A percentile compares a stretch with the other conserved stretches of the same genome.
Evolutionary conservation across 805 yeast genomes (phyloP).

Genomic region (Cyberlindnera sargentensis): DNA sequence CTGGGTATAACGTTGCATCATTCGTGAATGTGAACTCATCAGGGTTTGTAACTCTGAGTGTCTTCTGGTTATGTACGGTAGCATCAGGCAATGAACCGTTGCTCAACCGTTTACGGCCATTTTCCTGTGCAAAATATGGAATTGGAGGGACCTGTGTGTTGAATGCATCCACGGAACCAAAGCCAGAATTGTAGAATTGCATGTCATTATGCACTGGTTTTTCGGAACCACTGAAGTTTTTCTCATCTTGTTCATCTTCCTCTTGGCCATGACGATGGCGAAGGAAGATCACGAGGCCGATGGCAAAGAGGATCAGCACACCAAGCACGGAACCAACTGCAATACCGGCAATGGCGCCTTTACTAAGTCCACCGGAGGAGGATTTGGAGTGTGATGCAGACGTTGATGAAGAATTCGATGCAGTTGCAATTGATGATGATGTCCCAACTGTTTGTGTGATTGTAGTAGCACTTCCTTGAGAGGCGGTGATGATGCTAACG

Average conservation of each 20-base stretch:
- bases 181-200: constrained; percentile 4
- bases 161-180: constrained; percentile 8
- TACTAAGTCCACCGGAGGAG: constrained; percentile 10
- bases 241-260: constrained; percentile 8
- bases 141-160: constrained; percentile 10
- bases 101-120: constrained; percentile 43
- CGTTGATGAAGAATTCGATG: constrained; percentile 9
- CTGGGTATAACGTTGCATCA: constrained; percentile 9
- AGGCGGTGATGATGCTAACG: constrained; percentile 16
- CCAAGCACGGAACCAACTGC: constrained; percentile 50
- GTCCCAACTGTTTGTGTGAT: constrained; percentile 5
- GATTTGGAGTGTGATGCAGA: neutral
- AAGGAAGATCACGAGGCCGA: constrained; percentile 13
- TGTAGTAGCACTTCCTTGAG: constrained; percentile 11
- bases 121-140: constrained; percentile 20
- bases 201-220: constrained; percentile 12
- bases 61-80: constrained; percentile 29
- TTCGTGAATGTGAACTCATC: constrained; percentile 21
- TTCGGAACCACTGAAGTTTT: constrained; percentile 3
- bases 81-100: constrained; percentile 52
- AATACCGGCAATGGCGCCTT: constrained; percentile 56
- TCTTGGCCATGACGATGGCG: constrained; percentile 9
- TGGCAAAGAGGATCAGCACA: constrained; percentile 29
- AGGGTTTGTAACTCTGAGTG: constrained; percentile 46
- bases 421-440: constrained; percentile 5